A percentile compares a stretch with the other conserved stretches of the same genome.
These are phyloP conservation scores for Pulveroboletus sp. DNA, from an alignment of 768 basidiomycete genomes.

Conservation along the genomic window DNA sequence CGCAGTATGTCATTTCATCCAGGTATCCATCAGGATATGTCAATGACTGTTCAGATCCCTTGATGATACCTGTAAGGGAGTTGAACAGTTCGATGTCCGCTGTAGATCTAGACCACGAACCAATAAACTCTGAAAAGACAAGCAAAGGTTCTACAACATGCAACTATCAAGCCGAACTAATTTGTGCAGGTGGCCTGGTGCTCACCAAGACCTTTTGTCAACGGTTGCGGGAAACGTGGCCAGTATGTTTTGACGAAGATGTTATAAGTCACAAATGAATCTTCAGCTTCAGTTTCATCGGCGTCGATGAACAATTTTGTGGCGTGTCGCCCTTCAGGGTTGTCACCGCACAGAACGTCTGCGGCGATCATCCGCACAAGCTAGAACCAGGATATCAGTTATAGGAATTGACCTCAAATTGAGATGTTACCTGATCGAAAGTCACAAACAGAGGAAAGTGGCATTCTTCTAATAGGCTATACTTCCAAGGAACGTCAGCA, in stretches of 20 bases:
- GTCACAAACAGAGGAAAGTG: slow-evolving; percentile 74
- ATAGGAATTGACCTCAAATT: not conserved
- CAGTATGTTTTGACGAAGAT: slow-evolving; percentile 54
- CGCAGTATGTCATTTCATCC: slow-evolving; percentile 41
- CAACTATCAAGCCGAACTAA: not conserved
- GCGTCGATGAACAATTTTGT: slow-evolving; percentile 14
- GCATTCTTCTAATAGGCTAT: slow-evolving; percentile 51
- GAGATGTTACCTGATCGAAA: slow-evolving; percentile 50
- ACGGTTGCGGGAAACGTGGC: slow-evolving; percentile 51
- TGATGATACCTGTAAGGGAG: slow-evolving; percentile 48
- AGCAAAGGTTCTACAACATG: slow-evolving; percentile 49
- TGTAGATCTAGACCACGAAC: slow-evolving; percentile 30
- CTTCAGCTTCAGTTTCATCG: slow-evolving; percentile 16
- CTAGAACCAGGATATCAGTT: slow-evolving; percentile 7
- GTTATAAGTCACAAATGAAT: slow-evolving; percentile 41
- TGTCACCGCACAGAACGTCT: slow-evolving; percentile 14
- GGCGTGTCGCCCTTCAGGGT: not conserved
- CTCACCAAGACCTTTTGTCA: slow-evolving; percentile 53
- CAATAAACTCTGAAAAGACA: slow-evolving; percentile 66
- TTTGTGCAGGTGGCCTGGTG: not conserved
- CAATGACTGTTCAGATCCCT: slow-evolving; percentile 61
- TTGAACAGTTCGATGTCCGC: not conserved
- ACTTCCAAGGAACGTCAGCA: slow-evolving; percentile 40
- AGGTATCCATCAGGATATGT: slow-evolving; percentile 37
- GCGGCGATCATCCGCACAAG: slow-evolving; percentile 26